phyloP scores from a whole-genome alignment of 176 grass and related monocot species.

The Hordeum vulgare region DNA sequence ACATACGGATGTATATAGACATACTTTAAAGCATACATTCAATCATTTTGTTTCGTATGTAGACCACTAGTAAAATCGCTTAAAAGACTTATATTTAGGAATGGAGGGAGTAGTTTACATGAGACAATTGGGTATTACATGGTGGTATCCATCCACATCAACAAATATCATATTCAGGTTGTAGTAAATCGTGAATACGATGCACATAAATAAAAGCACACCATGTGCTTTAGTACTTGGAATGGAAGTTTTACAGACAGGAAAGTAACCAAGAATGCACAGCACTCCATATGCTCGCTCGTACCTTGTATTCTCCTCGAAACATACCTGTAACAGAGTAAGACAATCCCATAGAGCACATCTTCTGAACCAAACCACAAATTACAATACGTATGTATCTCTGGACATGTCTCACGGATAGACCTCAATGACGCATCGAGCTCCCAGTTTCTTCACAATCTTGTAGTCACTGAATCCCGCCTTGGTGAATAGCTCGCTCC shows the following conservation, averaged over 20 bases:
- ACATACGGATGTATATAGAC: too few species aligned
- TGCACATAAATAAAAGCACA: neutral
- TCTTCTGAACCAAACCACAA: neutral
- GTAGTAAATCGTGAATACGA: neutral
- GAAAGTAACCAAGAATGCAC: neutral
- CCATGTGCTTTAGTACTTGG: neutral
- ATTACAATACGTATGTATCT: neutral
- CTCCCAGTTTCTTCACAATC: neutral
- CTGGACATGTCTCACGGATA: neutral
- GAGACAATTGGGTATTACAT: neutral
- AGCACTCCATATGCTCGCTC: neutral
- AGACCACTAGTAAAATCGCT: too few species aligned
- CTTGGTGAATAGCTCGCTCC: neutral
- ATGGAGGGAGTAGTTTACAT: too few species aligned
- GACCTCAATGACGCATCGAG: slow-evolving; percentile 1
- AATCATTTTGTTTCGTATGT: too few species aligned
- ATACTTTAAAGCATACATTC: too few species aligned
- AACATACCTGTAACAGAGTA: neutral
- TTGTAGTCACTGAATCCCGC: neutral
- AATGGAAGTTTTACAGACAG: neutral
- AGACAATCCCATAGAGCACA: neutral
- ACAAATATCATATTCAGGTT: neutral
- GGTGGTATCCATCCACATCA: neutral
- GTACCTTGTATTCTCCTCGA: neutral
- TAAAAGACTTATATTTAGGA: too few species aligned